Conservation (phyloP, 2,329 filamentous ascomycete genomes). For the Talaromyces verruculosus region DNA sequence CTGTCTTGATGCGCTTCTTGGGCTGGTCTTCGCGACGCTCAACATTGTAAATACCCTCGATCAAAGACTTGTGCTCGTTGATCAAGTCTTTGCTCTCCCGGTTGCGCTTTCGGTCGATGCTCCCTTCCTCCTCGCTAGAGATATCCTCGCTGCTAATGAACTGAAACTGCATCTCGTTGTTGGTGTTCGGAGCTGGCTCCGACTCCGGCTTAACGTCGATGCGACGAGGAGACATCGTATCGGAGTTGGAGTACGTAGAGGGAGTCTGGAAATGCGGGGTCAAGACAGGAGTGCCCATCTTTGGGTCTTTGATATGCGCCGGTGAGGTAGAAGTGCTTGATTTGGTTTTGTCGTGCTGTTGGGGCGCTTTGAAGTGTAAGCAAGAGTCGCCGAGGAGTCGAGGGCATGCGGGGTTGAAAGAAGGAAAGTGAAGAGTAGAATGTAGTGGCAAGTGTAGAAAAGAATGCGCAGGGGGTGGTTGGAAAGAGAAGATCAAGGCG, state of each 20-base stretch:
- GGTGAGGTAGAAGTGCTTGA: neutral
- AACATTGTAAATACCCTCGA: conserved; percentile 75
- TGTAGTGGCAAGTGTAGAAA: neutral
- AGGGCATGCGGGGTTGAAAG: neutral
- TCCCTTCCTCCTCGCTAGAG: conserved; percentile 27
- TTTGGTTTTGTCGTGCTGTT: conserved; percentile 11
- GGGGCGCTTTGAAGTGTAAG: conserved; percentile 16
- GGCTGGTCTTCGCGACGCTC: conserved; percentile 63
- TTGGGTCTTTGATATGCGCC: neutral
- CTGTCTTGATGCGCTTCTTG: conserved; percentile 64
- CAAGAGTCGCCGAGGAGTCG: neutral
- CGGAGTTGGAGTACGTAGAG: neutral
- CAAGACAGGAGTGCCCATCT: neutral
- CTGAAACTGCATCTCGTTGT: conserved; percentile 28
- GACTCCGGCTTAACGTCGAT: neutral
- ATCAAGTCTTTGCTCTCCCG: conserved; percentile 24
- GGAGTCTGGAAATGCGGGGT: conserved; percentile 1
- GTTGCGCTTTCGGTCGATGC: conserved; percentile 30
- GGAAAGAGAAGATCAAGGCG: neutral
- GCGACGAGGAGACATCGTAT: conserved; percentile 1
- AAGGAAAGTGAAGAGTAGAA: neutral
- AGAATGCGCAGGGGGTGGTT: neutral
- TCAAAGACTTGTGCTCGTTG: conserved; percentile 42
- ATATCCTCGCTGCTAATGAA: conserved; percentile 31
- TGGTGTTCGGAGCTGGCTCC: neutral